Conservation (phyloP, 495 filamentous ascomycete genomes). For the Paragyromitra xinjiangensis region DNA sequence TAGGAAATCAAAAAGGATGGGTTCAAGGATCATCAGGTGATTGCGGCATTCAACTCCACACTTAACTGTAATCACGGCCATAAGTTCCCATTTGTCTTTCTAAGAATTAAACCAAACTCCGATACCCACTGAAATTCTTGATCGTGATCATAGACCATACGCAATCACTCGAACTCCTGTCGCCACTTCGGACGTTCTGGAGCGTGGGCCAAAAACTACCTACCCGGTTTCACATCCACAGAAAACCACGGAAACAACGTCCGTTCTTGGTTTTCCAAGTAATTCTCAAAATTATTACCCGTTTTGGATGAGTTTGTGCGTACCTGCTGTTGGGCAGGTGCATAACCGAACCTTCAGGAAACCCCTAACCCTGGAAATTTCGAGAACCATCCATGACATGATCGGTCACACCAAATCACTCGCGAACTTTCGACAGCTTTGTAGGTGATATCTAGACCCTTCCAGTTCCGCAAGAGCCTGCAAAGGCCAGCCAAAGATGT, state of each 20-base stretch:
- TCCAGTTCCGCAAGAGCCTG: neutral
- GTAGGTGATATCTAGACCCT: slow-evolving; percentile 34
- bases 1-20: too few relatives aligned
- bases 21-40: too few relatives aligned
- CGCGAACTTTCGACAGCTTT: slow-evolving; percentile 6
- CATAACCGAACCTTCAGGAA: slow-evolving; percentile 6
- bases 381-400: slow-evolving; percentile 31
- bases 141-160: too few relatives aligned
- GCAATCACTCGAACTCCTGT: too few relatives aligned
- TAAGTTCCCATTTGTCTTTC: too few relatives aligned
- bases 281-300: neutral
- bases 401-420: slow-evolving; percentile 30
- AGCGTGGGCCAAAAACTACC: too few relatives aligned
- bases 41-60: too few relatives aligned
- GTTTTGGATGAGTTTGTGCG: slow-evolving; percentile 80
- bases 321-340: slow-evolving; percentile 81
- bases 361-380: slow-evolving; percentile 22
- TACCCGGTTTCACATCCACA: neutral
- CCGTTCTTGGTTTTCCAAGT: neutral
- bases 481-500: neutral
- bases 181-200: too few relatives aligned
- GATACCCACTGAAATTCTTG: too few relatives aligned
- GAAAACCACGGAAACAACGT: neutral
- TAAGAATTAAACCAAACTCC: too few relatives aligned
- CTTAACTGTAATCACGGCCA: too few relatives aligned